Evolutionary conservation across 2,329 filamentous ascomycete genomes (phyloP), one percentile per base, ranked within the genome.

Genomic region (Fusarium sp.): DNA sequence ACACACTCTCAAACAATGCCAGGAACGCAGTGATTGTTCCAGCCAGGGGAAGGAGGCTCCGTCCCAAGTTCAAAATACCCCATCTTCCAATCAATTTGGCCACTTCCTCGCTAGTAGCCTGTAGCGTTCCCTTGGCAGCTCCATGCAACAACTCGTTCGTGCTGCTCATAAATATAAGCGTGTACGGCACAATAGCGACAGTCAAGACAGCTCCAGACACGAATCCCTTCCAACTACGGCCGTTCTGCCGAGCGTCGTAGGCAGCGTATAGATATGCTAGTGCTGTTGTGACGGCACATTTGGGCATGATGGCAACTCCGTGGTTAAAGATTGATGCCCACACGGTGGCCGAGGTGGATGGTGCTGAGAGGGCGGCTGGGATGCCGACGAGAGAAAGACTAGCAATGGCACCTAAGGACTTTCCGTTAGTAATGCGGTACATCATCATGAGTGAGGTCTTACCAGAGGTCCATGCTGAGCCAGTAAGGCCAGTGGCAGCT

Each of bases 151-250:
- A 65, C 16, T 76, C 68, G 61, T 85, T 86, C 6, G 83, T 85
- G 8, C 74, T 64, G 14, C 64, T 75, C 82, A 86, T 85, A 52
- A 81, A 71, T 24, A 77, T n/a, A 13, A 82, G 3, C 1, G 85
- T 86, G 54, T 81, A 86, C 1, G 84, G 84, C 33, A 86, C 79
- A 39, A 86, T 85, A 37, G 70, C 74, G 7, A 84, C 31, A n/a
- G 82, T 79, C 45, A 83, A 76, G 11, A 64, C 76, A 13, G 76
- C 84, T 0, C 81, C 83, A 1, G 75, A 78, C 10, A 74, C 77
- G 59, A 82, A 82, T 2, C 81, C 80, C 59, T 74, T 77, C 85
- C 84, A 86, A 29, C 67, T 68, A 2, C 73, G 73, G 1, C 79
- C 79, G 11, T 74, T 73, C 13, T 74, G 54, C 31, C 68, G 67